phyloP scores from a whole-genome alignment of 768 basidiomycete species.

The Macrolepiota dolichaula region DNA sequence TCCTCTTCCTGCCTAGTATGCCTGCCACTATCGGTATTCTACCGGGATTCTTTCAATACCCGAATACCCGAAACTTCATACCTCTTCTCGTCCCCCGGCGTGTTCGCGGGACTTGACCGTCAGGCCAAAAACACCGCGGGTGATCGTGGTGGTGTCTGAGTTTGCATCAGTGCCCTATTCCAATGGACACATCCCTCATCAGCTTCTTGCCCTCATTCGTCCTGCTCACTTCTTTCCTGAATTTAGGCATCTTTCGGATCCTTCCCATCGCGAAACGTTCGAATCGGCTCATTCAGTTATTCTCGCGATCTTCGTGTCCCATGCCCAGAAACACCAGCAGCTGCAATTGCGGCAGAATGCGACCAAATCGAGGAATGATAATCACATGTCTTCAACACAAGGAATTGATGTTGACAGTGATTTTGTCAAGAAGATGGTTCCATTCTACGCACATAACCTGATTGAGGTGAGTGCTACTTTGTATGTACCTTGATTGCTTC shows the following conservation, averaged over 20 bases:
- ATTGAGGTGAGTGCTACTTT: slow-evolving; percentile 50
- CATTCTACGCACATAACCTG: slow-evolving; percentile 70
- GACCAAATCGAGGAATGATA: neutral
- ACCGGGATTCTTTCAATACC: neutral
- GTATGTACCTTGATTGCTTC: neutral
- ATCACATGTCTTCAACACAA: neutral
- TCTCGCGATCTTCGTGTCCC: slow-evolving; percentile 66
- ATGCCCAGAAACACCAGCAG: slow-evolving; percentile 37
- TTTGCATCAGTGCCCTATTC: neutral
- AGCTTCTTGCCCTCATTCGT: neutral
- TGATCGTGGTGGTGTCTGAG: neutral
- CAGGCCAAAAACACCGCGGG: neutral
- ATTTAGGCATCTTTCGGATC: slow-evolving; percentile 55
- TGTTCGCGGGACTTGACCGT: neutral
- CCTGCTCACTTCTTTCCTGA: neutral
- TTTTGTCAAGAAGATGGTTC: slow-evolving; percentile 58
- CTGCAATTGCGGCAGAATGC: slow-evolving; percentile 7
- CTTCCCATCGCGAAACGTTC: slow-evolving; percentile 69
- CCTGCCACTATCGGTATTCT: neutral
- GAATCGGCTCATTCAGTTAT: slow-evolving; percentile 87
- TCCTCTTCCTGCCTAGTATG: slow-evolving; percentile 3
- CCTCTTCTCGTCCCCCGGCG: neutral
- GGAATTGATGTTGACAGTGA: slow-evolving; percentile 9
- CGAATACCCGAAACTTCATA: neutral
- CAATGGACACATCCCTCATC: neutral